Evolutionary conservation across 2,329 filamentous ascomycete species (phyloP).

Genomic region (Alternaria alternata): DNA sequence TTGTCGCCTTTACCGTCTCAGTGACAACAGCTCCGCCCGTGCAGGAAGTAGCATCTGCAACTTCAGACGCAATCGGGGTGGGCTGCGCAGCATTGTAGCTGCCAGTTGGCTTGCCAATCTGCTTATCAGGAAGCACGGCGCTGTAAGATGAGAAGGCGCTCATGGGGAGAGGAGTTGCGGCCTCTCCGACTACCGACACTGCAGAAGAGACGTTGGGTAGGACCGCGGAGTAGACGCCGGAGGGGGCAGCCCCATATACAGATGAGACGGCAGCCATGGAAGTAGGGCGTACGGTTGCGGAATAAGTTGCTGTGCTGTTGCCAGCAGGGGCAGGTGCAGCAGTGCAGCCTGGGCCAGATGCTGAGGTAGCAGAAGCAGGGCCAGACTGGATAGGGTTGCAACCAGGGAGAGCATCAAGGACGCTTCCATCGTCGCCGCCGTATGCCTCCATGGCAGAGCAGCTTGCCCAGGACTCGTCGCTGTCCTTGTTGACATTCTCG

Average conservation of each 20-base stretch:
- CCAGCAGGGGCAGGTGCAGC: conserved; percentile 22
- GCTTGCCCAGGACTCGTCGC: conserved; percentile 35
- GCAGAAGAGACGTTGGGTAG: neutral
- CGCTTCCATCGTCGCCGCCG: conserved; percentile 21
- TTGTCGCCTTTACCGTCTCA: conserved; percentile 35
- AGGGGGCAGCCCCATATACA: neutral
- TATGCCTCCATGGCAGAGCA: conserved; percentile 36
- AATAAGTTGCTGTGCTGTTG: conserved; percentile 8
- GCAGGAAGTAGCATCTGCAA: conserved; percentile 21
- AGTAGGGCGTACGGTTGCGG: conserved; percentile 8
- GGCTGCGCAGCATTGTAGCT: conserved; percentile 10
- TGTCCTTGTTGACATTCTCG: conserved; percentile 45
- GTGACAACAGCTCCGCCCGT: conserved; percentile 18
- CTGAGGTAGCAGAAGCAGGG: conserved; percentile 40
- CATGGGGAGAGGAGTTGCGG: conserved; percentile 15
- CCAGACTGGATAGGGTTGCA: conserved; percentile 52
- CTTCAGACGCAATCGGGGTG: conserved; percentile 7
- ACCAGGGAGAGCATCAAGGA: conserved; percentile 46
- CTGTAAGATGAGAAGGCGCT: conserved; percentile 9
- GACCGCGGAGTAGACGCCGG: conserved; percentile 3
- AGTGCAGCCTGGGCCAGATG: conserved; percentile 38
- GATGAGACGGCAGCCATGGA: conserved; percentile 5
- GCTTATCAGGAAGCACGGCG: conserved; percentile 26
- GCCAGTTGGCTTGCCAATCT: neutral
- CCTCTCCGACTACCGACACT: neutral